Conservation (phyloP, 2,329 filamentous ascomycete species). For the Paecilomyces sp. region DNA sequence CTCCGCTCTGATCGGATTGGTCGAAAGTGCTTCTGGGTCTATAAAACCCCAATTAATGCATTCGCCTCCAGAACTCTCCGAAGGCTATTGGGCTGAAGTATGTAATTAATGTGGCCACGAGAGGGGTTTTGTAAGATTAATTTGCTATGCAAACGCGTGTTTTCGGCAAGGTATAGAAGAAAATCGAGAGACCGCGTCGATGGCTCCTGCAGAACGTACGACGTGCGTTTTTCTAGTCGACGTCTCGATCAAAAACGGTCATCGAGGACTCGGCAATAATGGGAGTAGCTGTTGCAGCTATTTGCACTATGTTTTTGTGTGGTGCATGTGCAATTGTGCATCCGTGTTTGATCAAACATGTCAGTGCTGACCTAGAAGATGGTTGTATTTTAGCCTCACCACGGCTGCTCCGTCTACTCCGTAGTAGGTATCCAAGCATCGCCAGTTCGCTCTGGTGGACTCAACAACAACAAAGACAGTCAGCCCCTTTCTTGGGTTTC, state of each 20-base stretch:
- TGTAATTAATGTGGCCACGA: background rate
- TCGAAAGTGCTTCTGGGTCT: background rate
- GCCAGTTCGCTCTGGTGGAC: background rate
- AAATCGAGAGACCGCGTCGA: background rate
- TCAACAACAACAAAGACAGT: background rate
- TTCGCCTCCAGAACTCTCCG: background rate
- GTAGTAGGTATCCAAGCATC: background rate
- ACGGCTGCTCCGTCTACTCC: background rate
- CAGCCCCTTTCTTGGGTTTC: background rate
- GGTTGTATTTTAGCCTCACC: background rate
- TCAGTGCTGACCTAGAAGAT: background rate
- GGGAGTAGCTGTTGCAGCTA: background rate
- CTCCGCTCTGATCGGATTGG: background rate
- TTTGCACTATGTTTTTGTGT: background rate
- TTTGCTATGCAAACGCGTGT: background rate
- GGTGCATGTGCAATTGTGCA: background rate
- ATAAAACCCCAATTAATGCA: background rate
- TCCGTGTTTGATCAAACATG: background rate
- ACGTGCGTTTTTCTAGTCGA: background rate
- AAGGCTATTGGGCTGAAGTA: background rate
- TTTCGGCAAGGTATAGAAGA: background rate
- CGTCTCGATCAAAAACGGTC: background rate
- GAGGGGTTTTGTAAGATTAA: background rate
- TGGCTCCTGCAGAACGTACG: background rate
- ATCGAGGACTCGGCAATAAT: background rate